phyloP scores from a whole-genome alignment of 805 yeast species.

The Zygosaccharomyces gambellarensis region DNA sequence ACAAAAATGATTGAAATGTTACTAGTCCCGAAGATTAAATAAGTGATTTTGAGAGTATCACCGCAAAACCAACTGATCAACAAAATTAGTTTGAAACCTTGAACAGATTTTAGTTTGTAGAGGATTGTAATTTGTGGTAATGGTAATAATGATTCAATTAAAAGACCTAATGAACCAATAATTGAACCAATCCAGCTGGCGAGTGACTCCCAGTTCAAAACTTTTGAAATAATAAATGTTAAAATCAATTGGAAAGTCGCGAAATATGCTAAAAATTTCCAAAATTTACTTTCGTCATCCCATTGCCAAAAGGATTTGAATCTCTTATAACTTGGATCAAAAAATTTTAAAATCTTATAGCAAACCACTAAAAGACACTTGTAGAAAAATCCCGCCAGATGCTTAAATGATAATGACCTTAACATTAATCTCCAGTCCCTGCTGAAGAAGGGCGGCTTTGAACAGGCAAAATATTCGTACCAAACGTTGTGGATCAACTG shows the following conservation, averaged over 20 bases:
- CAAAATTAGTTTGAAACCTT: slow-evolving; percentile 73
- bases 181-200: slow-evolving; percentile 48
- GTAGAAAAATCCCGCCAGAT: slow-evolving; percentile 21
- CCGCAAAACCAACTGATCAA: slow-evolving; percentile 86
- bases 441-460: slow-evolving; percentile 22
- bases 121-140: slow-evolving; percentile 73
- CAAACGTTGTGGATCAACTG: slow-evolving; percentile 32
- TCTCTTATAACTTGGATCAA: slow-evolving; percentile 65
- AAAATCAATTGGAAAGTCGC: slow-evolving; percentile 36
- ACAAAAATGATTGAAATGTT: slow-evolving; percentile 62
- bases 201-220: slow-evolving; percentile 42
- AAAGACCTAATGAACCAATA: slow-evolving; percentile 59
- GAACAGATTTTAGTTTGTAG: slow-evolving; percentile 59
- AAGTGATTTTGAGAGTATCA: slow-evolving; percentile 71
- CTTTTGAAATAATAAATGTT: slow-evolving; percentile 30
- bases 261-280: slow-evolving; percentile 56
- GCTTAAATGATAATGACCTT: slow-evolving; percentile 20
- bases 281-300: slow-evolving; percentile 53
- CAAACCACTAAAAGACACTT: slow-evolving; percentile 28
- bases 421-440: slow-evolving; percentile 30
- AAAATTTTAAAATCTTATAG: slow-evolving; percentile 48
- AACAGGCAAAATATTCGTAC: slow-evolving; percentile 30
- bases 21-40: slow-evolving; percentile 69
- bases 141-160: slow-evolving; percentile 69
- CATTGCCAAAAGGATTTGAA: slow-evolving; percentile 83